These are phyloP conservation scores for Ichthyophthirius multifiliis DNA, from an alignment of 169 alveolate species.

Conservation along the genomic window DNA sequence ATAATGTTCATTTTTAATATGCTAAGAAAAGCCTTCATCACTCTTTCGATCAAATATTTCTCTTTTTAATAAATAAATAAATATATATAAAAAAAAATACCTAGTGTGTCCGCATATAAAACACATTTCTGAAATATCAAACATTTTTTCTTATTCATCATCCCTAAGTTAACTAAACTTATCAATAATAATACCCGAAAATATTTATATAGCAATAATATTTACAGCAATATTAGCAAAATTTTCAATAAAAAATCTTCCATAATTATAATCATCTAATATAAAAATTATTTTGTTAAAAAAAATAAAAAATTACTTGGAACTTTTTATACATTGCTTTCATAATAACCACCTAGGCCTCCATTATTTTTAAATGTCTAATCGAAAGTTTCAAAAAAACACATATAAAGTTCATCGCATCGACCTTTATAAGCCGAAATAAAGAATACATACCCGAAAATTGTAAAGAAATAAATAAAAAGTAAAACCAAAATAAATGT, in stretches of 20 bases:
- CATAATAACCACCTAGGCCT: slow-evolving; percentile 67
- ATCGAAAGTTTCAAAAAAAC: slow-evolving; percentile 60
- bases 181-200: slow-evolving; percentile 74
- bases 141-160: slow-evolving; percentile 42
- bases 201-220: slow-evolving; percentile 56
- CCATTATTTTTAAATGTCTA: slow-evolving; percentile 72
- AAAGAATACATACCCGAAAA: slow-evolving; percentile 61
- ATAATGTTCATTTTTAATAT: slow-evolving; percentile 63
- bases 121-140: slow-evolving; percentile 65
- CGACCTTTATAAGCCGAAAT: slow-evolving; percentile 43
- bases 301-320: not conserved
- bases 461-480: slow-evolving; percentile 67
- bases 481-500: slow-evolving; percentile 64
- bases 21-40: slow-evolving; percentile 66
- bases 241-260: slow-evolving; percentile 67
- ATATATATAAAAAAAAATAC: not conserved
- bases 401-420: slow-evolving; percentile 59
- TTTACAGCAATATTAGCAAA: slow-evolving; percentile 53
- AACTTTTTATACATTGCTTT: slow-evolving; percentile 50
- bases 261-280: slow-evolving; percentile 36
- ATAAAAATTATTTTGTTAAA: not conserved
- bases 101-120: slow-evolving; percentile 73
- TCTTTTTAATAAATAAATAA: slow-evolving; percentile 23
- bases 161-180: slow-evolving; percentile 66
- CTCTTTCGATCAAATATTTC: slow-evolving; percentile 72